Conservation (phyloP, 2,329 filamentous ascomycete genomes). For the Tolypocladium endophyticum region DNA sequence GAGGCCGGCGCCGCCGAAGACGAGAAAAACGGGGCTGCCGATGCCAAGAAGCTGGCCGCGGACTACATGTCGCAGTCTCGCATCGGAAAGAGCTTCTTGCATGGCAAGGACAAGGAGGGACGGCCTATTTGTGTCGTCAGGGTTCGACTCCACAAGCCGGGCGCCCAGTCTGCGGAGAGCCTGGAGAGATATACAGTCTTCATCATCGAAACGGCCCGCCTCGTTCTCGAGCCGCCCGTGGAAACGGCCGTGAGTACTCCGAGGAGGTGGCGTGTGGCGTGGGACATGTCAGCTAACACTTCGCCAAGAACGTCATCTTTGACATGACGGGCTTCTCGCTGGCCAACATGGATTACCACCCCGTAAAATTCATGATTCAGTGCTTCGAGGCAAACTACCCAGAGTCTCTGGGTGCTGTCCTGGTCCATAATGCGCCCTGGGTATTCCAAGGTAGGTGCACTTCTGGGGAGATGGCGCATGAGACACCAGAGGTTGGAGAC, state of each 20-base stretch:
- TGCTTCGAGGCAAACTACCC: conserved; percentile 99
- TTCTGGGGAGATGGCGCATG: neutral
- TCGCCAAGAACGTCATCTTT: conserved; percentile 70
- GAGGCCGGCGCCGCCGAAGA: conserved; percentile 56
- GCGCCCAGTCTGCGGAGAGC: conserved; percentile 71
- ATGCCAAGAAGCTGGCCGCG: conserved; percentile 54
- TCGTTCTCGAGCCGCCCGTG: conserved; percentile 67
- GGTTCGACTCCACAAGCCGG: conserved; percentile 69
- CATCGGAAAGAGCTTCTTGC: conserved; percentile 87
- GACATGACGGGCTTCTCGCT: conserved; percentile 92
- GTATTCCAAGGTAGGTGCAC: conserved; percentile 66
- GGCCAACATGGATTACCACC: conserved; percentile 96
- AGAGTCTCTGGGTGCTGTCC: conserved; percentile 76
- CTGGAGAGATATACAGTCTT: conserved; percentile 88
- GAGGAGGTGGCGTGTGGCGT: neutral
- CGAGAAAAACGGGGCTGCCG: conserved; percentile 43
- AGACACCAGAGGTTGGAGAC: neutral
- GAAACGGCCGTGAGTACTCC: conserved; percentile 75
- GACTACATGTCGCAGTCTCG: conserved; percentile 79
- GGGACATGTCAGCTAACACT: neutral
- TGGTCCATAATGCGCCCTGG: conserved; percentile 96
- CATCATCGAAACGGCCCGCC: conserved; percentile 84
- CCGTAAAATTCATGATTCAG: conserved; percentile 99
- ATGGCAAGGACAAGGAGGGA: conserved; percentile 75
- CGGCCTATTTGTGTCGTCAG: conserved; percentile 81